Conservation (phyloP, 306 rosid genomes). For the Geum urbanum region DNA sequence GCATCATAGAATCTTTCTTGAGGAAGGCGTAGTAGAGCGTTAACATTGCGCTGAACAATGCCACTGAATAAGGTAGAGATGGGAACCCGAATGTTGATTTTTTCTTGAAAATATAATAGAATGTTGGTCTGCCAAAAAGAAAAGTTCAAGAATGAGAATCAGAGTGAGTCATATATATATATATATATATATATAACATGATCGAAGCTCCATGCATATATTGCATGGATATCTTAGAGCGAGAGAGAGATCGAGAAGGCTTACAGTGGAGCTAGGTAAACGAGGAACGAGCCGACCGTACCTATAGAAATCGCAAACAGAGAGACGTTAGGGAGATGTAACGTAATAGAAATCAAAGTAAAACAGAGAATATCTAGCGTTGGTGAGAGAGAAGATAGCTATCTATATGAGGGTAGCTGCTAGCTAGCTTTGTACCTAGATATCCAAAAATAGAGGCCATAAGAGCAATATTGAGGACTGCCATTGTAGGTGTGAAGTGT, state of each 20-base stretch:
- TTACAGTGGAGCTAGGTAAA: constrained; percentile 41
- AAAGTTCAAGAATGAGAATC: background rate
- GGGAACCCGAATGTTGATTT: constrained; percentile 37
- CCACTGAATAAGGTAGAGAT: constrained; percentile 37
- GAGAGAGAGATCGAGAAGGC: background rate
- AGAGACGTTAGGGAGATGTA: background rate
- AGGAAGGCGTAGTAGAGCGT: constrained; percentile 41
- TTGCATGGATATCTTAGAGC: background rate
- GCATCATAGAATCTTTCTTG: constrained; percentile 21
- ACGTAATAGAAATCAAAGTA: background rate
- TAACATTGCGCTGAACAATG: constrained; percentile 35
- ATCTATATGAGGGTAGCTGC: background rate
- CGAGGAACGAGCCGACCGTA: constrained; percentile 25
- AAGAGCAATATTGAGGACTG: constrained; percentile 1
- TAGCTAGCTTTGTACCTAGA: constrained; percentile 28
- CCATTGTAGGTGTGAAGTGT: constrained; percentile 23
- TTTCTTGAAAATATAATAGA: constrained; percentile 27
- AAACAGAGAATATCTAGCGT: background rate
- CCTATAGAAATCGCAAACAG: constrained; percentile 16
- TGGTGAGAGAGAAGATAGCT: background rate
- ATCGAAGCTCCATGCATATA: background rate
- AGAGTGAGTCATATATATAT: background rate
- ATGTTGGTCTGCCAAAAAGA: constrained; percentile 29
- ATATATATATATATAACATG: background rate
- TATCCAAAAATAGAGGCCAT: constrained; percentile 37